Evolutionary conservation across 441 rosid genomes (phyloP).

Genomic region (Euphorbia schlechtendalii): DNA sequence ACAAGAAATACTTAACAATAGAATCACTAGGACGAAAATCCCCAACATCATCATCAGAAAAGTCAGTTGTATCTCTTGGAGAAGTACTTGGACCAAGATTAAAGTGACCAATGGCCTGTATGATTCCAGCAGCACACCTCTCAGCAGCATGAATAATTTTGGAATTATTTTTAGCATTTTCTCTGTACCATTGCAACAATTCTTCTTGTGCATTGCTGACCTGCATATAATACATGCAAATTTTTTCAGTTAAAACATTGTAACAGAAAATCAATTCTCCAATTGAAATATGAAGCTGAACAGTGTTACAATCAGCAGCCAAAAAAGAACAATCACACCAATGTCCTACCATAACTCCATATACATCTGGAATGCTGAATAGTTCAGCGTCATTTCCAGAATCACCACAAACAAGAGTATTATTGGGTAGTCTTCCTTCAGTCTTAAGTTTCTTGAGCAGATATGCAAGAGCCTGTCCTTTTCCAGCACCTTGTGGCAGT

Average conservation of each 20-base stretch:
- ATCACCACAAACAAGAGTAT: too few species aligned
- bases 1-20: conserved; percentile 61
- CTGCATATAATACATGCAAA: too few species aligned
- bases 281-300: too few species aligned
- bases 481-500: conserved; percentile 93
- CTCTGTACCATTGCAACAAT: conserved; percentile 79
- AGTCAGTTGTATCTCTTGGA: conserved; percentile 65
- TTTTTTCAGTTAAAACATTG: too few species aligned
- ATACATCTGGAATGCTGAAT: conserved; percentile 70
- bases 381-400: conserved; percentile 95
- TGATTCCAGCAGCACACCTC: conserved; percentile 88
- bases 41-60: conserved; percentile 27
- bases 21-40: conserved; percentile 44
- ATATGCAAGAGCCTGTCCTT: conserved; percentile 97
- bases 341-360: conserved; percentile 78
- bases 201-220: conserved; percentile 97
- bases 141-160: conserved; percentile 74
- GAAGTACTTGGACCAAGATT: conserved; percentile 76
- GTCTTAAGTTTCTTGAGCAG: conserved; percentile 61
- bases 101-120: conserved; percentile 88
- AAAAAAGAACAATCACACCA: conserved; percentile 2
- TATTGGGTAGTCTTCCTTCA: conserved; percentile 60
- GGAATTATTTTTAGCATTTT: conserved; percentile 73
- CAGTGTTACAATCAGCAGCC: neutral
- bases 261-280: too few species aligned